These are phyloP conservation scores for Boletellus emodensis DNA, from an alignment of 768 basidiomycete genomes.

Conservation along the genomic window DNA sequence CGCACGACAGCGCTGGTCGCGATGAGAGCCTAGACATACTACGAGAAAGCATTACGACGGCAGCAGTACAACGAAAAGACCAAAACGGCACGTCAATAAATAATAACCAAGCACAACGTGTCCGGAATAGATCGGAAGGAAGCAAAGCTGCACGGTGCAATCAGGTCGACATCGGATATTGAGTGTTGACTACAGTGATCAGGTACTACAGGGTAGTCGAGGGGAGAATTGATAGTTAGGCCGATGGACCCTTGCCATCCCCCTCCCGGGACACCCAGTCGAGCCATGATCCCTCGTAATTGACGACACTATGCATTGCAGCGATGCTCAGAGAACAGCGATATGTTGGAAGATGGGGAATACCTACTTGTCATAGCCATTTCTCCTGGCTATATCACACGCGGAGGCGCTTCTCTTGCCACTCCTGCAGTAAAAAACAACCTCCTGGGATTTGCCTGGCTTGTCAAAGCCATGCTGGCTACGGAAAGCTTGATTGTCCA, in stretches of 20 bases:
- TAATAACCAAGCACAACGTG: background rate
- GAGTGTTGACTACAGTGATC: background rate
- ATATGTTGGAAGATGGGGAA: background rate
- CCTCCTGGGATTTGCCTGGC: slow-evolving; percentile 63
- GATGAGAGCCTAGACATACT: slow-evolving; percentile 13
- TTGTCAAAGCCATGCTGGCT: slow-evolving; percentile 70
- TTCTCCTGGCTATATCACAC: slow-evolving; percentile 73
- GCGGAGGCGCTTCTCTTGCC: slow-evolving; percentile 82
- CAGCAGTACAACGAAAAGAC: background rate
- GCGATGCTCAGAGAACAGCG: background rate
- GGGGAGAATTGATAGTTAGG: background rate
- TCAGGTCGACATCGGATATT: background rate
- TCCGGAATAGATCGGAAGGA: too few relatives aligned
- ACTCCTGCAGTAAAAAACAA: slow-evolving; percentile 89
- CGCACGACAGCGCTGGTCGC: slow-evolving; percentile 4
- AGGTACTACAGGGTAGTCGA: slow-evolving; percentile 3
- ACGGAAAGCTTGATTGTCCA: slow-evolving; percentile 53
- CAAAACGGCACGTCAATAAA: background rate
- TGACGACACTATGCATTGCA: slow-evolving; percentile 44
- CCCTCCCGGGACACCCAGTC: slow-evolving; percentile 69
- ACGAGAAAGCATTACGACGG: slow-evolving; percentile 18
- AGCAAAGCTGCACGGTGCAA: too few relatives aligned
- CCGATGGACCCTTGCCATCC: slow-evolving; percentile 32
- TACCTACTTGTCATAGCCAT: slow-evolving; percentile 76
- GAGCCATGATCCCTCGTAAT: slow-evolving; percentile 86